Percentiles rank a stretch among this genome's conserved stretches.
These are phyloP conservation scores for Neonectria magnoliae DNA, from an alignment of 2,329 filamentous ascomycete species.

Conservation along the genomic window DNA sequence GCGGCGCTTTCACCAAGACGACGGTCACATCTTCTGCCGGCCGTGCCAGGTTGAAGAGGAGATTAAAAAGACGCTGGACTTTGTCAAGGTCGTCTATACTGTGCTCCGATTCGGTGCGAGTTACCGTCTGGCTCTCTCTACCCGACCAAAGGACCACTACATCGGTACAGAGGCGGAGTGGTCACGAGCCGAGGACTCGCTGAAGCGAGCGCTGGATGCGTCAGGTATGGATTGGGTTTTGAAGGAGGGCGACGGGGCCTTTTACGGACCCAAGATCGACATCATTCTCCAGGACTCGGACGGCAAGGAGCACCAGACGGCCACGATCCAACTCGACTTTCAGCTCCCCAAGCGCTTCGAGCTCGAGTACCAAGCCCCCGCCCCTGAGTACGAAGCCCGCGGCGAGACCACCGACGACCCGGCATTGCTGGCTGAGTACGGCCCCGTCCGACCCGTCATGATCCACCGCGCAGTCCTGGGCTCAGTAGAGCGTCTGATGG, in stretches of 20 bases:
- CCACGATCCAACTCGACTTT: conserved; percentile 90
- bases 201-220: conserved; percentile 62
- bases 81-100: conserved; percentile 77
- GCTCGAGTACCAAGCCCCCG: conserved; percentile 77
- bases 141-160: conserved; percentile 77
- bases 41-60: conserved; percentile 79
- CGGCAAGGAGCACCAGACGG: conserved; percentile 88
- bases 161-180: conserved; percentile 78
- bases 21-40: conserved; percentile 90
- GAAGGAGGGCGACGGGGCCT: conserved; percentile 86
- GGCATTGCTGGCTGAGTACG: conserved; percentile 60
- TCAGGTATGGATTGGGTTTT: conserved; percentile 78
- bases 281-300: conserved; percentile 82
- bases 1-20: conserved; percentile 88
- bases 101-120: conserved; percentile 73
- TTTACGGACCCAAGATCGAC: conserved; percentile 93
- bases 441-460: conserved; percentile 76
- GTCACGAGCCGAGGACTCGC: conserved; percentile 55
- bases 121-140: conserved; percentile 82
- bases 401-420: conserved; percentile 62
- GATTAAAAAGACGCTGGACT: conserved; percentile 77
- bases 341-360: conserved; percentile 86
- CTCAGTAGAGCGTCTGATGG: conserved; percentile 86
- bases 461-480: conserved; percentile 88
- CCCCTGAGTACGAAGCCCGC: conserved; percentile 68